phyloP scores from a whole-genome alignment of 2,329 filamentous ascomycete genomes.

The Nothopassalora personata region DNA sequence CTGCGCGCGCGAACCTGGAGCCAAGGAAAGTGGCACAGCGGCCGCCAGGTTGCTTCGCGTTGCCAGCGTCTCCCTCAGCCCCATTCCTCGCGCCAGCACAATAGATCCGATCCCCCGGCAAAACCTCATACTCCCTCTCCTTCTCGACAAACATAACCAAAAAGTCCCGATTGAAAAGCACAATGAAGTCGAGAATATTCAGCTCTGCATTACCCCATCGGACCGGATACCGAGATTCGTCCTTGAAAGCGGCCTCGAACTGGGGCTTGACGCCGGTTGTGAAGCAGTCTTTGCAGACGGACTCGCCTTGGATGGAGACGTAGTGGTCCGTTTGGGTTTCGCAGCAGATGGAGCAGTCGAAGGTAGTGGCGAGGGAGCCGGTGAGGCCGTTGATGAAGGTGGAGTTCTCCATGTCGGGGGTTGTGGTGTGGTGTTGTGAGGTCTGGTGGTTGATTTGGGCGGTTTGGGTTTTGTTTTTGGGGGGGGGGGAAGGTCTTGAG shows the following conservation, averaged over 20 bases:
- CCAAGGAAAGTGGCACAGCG: slow-evolving; percentile 2
- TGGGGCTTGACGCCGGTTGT: not conserved
- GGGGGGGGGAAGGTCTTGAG: no score
- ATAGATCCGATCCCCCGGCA: not conserved
- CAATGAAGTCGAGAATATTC: not conserved
- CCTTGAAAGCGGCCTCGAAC: not conserved
- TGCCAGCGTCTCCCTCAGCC: not conserved
- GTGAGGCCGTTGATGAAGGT: not conserved
- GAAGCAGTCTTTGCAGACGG: slow-evolving; percentile 5
- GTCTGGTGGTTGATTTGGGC: not conserved
- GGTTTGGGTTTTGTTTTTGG: not conserved
- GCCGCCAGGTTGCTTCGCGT: no score
- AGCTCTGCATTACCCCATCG: not conserved
- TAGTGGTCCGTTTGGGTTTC: not conserved
- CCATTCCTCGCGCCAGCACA: not conserved
- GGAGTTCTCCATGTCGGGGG: not conserved
- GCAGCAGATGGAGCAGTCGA: not conserved
- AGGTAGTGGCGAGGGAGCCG: not conserved
- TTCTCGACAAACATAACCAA: not conserved
- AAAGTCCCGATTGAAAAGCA: not conserved
- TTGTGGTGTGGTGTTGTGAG: not conserved
- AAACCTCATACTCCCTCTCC: not conserved
- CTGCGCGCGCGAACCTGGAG: not conserved
- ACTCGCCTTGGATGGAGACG: not conserved
- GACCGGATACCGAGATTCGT: slow-evolving; percentile 1